These are phyloP conservation scores for Phoenix roebelenii DNA, from an alignment of 176 grass and related monocot genomes.

Conservation along the genomic window DNA sequence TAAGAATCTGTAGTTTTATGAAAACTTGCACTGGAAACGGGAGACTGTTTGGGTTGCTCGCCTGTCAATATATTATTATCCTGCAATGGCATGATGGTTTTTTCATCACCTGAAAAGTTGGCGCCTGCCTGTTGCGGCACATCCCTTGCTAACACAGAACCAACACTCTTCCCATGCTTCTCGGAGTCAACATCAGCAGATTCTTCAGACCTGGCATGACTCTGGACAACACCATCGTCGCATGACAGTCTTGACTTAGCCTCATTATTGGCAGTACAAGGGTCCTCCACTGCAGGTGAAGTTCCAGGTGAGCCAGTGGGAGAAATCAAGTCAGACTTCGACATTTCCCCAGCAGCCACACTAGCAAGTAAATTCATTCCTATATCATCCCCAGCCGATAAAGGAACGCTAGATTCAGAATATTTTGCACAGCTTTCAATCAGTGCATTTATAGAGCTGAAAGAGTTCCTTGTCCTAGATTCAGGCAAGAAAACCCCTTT, in stretches of 20 bases:
- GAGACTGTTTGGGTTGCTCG: neutral
- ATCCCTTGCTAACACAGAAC: slow-evolving; percentile 24
- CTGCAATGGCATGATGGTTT: slow-evolving; percentile 1
- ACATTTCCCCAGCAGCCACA: neutral
- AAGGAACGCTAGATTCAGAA: neutral
- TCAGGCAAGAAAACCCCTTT: slow-evolving; percentile 33
- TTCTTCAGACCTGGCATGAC: slow-evolving; percentile 17
- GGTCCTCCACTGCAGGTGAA: slow-evolving; percentile 13
- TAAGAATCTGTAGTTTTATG: slow-evolving; percentile 21
- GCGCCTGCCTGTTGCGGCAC: neutral
- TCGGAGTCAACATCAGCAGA: slow-evolving; percentile 3
- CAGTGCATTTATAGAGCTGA: slow-evolving; percentile 84
- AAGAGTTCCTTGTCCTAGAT: slow-evolving; percentile 37
- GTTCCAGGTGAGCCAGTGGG: slow-evolving; percentile 5
- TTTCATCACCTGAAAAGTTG: neutral
- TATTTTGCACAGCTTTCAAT: slow-evolving; percentile 39
- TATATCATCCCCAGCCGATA: too few relatives aligned
- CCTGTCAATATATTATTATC: slow-evolving; percentile 9
- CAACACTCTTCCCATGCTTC: slow-evolving; percentile 30
- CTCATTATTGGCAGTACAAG: neutral
- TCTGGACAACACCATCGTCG: slow-evolving; percentile 2
- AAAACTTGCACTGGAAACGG: neutral
- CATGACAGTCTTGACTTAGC: slow-evolving; percentile 4
- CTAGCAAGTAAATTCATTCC: too few relatives aligned
- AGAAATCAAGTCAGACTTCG: slow-evolving; percentile 9